Conservation (phyloP, 2,329 filamentous ascomycete species). For the Botryotinia calthae region DNA sequence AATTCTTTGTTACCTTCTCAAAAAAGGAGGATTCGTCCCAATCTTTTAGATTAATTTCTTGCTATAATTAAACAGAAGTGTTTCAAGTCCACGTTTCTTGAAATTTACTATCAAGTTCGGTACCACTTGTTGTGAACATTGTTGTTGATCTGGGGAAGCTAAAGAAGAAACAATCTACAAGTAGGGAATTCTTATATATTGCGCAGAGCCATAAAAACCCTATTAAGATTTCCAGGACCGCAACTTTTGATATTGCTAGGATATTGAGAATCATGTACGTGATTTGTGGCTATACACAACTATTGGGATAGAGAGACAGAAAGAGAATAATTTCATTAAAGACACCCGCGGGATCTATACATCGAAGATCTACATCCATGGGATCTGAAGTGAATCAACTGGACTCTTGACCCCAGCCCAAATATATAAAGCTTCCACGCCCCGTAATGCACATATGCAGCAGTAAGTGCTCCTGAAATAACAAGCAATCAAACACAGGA, state of each 20-base stretch:
- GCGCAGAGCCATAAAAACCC: neutral
- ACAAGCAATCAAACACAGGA: too few relatives aligned
- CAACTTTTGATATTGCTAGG: neutral
- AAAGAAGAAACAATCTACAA: neutral
- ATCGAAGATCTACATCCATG: neutral
- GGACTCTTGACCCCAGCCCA: neutral
- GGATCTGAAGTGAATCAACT: neutral
- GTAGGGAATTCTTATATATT: neutral
- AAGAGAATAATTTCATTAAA: neutral
- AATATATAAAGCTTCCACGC: neutral
- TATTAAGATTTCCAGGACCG: too few relatives aligned
- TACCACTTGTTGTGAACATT: too few relatives aligned
- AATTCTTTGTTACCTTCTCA: neutral
- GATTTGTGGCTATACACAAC: neutral
- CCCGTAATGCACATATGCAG: too few relatives aligned
- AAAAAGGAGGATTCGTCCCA: neutral
- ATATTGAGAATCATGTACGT: neutral
- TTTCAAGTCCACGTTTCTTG: too few relatives aligned
- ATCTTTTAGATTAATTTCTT: neutral
- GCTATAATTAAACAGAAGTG: too few relatives aligned
- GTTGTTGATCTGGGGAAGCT: neutral
- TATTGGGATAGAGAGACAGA: neutral
- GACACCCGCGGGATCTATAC: neutral
- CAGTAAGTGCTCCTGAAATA: neutral
- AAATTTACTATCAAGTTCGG: too few relatives aligned